Evolutionary conservation across 176 grass and related monocot genomes (phyloP), one percentile per base, ranked within the genome.

Genomic region (Aechmea fasciata): DNA sequence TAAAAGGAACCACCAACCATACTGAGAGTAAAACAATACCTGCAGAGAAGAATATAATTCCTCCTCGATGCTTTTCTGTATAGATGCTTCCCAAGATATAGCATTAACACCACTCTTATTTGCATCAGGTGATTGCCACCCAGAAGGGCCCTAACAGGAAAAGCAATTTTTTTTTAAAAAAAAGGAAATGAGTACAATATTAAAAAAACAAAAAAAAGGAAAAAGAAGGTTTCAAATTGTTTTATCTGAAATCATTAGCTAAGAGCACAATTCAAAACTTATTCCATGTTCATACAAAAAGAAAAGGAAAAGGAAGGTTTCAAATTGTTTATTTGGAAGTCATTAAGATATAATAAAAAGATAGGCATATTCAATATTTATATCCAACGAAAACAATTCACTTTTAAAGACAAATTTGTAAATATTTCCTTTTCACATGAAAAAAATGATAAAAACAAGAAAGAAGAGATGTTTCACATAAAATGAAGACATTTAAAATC

Each of bases 21-120:
- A 72, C 33, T 41, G 13, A 57, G 12, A 48, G 57, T 11, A 33
- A 41, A 22, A 13, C 22, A 55, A 19, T 55, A 96, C 93, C 93
- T 96, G 88, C 81, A 88, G 73, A 65, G 88, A 87, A 73, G 84
- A 87, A 61, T 87, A 96, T 67, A 96, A 67, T 81, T 92, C 93
- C 72, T 87, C 80, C 80, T 87, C 83, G 3, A 96, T 85, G 73
- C 78, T 85, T 83, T 83, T 89, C 78, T 96, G 88, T 70, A 92
- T 88, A n/a, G 89, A 96, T 85, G 83, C 83, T 92, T 96, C 93
- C 53, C 87, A 96, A 65, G 76, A 79, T 54, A 84, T 68, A 11
- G 86, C 79, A 79, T 74, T 92, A 51, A 68, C 51, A 66, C 81
- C 84, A 75, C 82, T 80, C 81, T 88, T 83, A 66, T 83, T 77